Evolutionary conservation across 345 rosid genomes (phyloP).

Genomic region (Eucalyptus dawsonii): DNA sequence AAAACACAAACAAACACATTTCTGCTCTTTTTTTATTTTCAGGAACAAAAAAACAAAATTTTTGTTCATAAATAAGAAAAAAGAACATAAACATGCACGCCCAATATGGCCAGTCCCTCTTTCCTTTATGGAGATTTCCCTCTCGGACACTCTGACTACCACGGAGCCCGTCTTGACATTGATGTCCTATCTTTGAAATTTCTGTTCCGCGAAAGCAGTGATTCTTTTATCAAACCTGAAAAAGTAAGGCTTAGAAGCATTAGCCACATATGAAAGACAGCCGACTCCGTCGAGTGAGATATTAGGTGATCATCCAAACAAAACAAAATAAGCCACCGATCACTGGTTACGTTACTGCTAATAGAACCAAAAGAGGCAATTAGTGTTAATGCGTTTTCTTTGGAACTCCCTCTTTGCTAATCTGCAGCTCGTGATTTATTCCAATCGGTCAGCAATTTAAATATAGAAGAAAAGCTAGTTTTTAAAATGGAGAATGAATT

Average conservation of each 20-base stretch:
- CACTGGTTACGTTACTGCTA: not conserved
- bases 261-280: not conserved
- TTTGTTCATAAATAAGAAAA: no score
- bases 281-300: not conserved
- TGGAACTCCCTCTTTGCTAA: not conserved
- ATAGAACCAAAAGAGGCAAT: not conserved
- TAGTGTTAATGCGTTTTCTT: not conserved
- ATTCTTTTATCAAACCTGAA: constrained; percentile 73
- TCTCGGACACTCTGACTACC: constrained; percentile 51
- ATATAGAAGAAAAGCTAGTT: not conserved
- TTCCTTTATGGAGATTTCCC: constrained; percentile 50
- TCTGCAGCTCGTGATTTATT: not conserved
- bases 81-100: no score
- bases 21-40: no score
- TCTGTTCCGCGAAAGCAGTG: constrained; percentile 45
- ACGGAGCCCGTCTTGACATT: constrained; percentile 52
- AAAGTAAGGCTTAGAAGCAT: not conserved
- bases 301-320: not conserved
- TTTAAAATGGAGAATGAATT: not conserved
- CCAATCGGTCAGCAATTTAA: not conserved
- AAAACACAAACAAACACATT: no score
- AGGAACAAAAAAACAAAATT: no score
- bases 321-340: not conserved
- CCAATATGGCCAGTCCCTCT: constrained; percentile 19
- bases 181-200: constrained; percentile 60